A percentile compares a stretch with the other conserved stretches of the same genome.
Evolutionary conservation across 2,329 filamentous ascomycete species (phyloP).

Genomic region (Fusarium anthophilum): DNA sequence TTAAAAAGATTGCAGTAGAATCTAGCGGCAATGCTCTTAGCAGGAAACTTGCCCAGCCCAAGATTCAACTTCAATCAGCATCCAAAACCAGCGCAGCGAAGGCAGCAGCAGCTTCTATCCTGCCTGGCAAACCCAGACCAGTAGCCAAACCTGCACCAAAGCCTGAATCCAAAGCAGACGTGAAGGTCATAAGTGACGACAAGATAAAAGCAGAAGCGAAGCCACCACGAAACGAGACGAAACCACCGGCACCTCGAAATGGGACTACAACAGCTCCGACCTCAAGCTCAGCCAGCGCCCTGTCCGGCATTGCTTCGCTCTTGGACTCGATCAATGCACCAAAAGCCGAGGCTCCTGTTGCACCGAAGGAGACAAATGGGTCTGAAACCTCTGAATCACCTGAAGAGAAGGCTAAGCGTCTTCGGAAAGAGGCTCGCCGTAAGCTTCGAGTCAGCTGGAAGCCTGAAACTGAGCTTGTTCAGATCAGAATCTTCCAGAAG

Average conservation of each 20-base stretch:
- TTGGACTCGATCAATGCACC: slow-evolving; percentile 61
- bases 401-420: slow-evolving; percentile 72
- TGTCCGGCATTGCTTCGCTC: slow-evolving; percentile 64
- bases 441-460: slow-evolving; percentile 78
- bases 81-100: slow-evolving; percentile 47
- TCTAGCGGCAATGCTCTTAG: slow-evolving; percentile 49
- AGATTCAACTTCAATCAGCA: slow-evolving; percentile 44
- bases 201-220: slow-evolving; percentile 46
- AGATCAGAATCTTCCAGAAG: slow-evolving; percentile 76
- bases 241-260: slow-evolving; percentile 42
- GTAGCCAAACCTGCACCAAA: slow-evolving; percentile 55
- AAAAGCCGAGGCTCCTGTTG: slow-evolving; percentile 53
- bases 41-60: slow-evolving; percentile 53
- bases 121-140: slow-evolving; percentile 61
- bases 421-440: slow-evolving; percentile 77
- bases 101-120: slow-evolving; percentile 45
- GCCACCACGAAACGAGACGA: slow-evolving; percentile 44
- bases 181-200: slow-evolving; percentile 43
- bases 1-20: slow-evolving; percentile 56
- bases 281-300: slow-evolving; percentile 41
- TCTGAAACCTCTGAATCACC: slow-evolving; percentile 69
- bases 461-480: slow-evolving; percentile 70
- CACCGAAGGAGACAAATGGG: slow-evolving; percentile 61
- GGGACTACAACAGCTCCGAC: slow-evolving; percentile 37
- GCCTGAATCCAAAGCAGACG: slow-evolving; percentile 43